These are phyloP conservation scores for Boletus patriciae DNA, from an alignment of 768 basidiomycete species.

Conservation along the genomic window DNA sequence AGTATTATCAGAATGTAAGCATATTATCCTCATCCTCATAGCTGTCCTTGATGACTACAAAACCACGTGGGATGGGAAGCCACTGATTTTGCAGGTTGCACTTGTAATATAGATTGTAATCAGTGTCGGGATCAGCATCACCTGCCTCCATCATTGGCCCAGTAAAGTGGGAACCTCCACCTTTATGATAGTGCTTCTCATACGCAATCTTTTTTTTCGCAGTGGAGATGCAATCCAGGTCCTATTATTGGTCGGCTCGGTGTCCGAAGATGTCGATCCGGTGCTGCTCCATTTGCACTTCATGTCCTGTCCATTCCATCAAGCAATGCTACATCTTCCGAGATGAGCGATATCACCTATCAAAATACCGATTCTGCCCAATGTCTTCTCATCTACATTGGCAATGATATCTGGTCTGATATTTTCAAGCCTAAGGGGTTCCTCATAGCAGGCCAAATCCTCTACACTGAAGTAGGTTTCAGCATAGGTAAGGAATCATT, in stretches of 20 bases:
- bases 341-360: slow-evolving; percentile 1
- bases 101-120: slow-evolving; percentile 10
- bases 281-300: too few relatives aligned
- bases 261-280: too few relatives aligned
- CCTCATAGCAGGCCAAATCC: too few relatives aligned
- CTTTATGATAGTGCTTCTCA: background rate
- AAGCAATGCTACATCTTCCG: background rate
- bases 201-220: slow-evolving; percentile 1
- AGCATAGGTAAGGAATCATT: too few relatives aligned
- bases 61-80: slow-evolving; percentile 4
- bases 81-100: background rate
- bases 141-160: background rate
- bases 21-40: background rate
- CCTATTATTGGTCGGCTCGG: too few relatives aligned
- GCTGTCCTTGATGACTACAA: background rate
- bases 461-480: too few relatives aligned
- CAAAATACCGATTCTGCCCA: background rate
- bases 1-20: too few relatives aligned
- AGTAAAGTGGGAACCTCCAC: background rate
- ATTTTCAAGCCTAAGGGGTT: too few relatives aligned
- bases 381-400: too few relatives aligned
- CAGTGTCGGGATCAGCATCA: background rate
- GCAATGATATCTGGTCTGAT: too few relatives aligned
- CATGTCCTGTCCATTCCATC: too few relatives aligned
- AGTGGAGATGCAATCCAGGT: too few relatives aligned